These are phyloP conservation scores for Hymenoscyphus scutula DNA, from an alignment of 2,329 filamentous ascomycete species.

Conservation along the genomic window DNA sequence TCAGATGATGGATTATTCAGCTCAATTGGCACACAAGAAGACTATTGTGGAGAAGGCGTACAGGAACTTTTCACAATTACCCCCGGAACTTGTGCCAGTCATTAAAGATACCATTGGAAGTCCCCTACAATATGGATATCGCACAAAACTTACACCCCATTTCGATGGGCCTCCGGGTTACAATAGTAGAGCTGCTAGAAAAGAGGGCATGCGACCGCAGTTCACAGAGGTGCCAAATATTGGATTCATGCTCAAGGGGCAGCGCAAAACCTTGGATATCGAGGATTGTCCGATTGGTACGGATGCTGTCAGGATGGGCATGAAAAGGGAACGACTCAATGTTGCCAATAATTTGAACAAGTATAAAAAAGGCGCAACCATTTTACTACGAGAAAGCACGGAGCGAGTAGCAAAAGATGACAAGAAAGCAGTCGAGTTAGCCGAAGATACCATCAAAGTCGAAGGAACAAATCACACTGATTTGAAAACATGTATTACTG, in stretches of 20 bases:
- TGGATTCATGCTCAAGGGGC: conserved; percentile 88
- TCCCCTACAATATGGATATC: conserved; percentile 87
- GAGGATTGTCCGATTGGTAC: conserved; percentile 97
- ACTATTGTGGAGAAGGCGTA: conserved; percentile 88
- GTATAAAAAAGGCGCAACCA: conserved; percentile 80
- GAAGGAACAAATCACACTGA: conserved; percentile 58
- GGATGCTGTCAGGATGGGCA: conserved; percentile 74
- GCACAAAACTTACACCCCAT: conserved; percentile 95
- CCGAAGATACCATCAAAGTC: conserved; percentile 31
- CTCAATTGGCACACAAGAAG: conserved; percentile 82
- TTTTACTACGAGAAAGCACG: conserved; percentile 86
- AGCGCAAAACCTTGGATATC: conserved; percentile 79
- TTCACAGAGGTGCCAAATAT: conserved; percentile 72
- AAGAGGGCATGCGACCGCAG: conserved; percentile 51
- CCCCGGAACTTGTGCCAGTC: conserved; percentile 69
- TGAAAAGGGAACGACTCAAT: conserved; percentile 74
- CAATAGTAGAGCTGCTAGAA: conserved; percentile 45
- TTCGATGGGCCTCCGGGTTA: conserved; percentile 73
- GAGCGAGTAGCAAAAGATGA: conserved; percentile 56
- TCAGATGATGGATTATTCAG: conserved; percentile 89
- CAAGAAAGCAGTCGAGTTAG: conserved; percentile 31
- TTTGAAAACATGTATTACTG: conserved; percentile 84
- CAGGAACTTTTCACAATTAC: conserved; percentile 82
- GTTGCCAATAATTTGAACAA: conserved; percentile 67
- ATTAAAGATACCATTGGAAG: conserved; percentile 85